Base-by-base conservation (phyloP, 1,284 basidiomycete species). In the Cutaneotrichosporon cutaneum region DNA sequence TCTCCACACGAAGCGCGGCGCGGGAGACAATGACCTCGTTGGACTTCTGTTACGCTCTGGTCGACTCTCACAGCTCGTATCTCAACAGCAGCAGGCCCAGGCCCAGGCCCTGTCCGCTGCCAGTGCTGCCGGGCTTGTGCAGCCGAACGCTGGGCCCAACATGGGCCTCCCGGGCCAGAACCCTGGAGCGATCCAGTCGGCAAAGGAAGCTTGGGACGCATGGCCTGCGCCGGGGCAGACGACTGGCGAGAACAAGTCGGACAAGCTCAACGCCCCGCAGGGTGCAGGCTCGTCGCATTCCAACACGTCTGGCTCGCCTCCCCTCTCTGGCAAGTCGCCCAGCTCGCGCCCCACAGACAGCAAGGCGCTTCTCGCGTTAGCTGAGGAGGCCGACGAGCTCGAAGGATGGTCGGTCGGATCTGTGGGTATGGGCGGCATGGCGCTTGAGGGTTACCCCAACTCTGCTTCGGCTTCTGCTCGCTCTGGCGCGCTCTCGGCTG, bases 1-100 rank as follows among this genome's bases (percentile, higher is more conserved):
- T 74, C 79, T 99, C 51, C 95, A 99, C 76, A 96, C 93, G 24
- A 94, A 94, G 81, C 83, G 92, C 45, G 89, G 89, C n/a, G 85
- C 85, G 13, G 75, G 79, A 1, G 77, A 81, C 16, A 79, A 81
- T 35, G 79, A 81, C 70, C 65, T 76, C 62, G 76, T 75, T 54
- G 77, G 67, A 54, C 70, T 69, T 63, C 71, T 73, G 26, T 58
- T 77, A 30, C 63, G 76, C 53, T 71, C 68, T 11, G 77, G 77
- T 11, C 61, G 75, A 50, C 62, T 76, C 30, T 69, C 72, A 16
- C 63, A 56, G 63, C 65, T 58, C 35, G 65, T 53, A 24, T 62
- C 42, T 7, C 68, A 62, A 56, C 63, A 64, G 56, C 58, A 59
- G 8, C 61, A 63, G 42, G 60, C 36, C 3, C 67, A 65, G 51